A percentile compares a stretch with the other conserved stretches of the same genome.
phyloP scores from a whole-genome alignment of 768 basidiomycete genomes.

The Rhizopogon rudus region DNA sequence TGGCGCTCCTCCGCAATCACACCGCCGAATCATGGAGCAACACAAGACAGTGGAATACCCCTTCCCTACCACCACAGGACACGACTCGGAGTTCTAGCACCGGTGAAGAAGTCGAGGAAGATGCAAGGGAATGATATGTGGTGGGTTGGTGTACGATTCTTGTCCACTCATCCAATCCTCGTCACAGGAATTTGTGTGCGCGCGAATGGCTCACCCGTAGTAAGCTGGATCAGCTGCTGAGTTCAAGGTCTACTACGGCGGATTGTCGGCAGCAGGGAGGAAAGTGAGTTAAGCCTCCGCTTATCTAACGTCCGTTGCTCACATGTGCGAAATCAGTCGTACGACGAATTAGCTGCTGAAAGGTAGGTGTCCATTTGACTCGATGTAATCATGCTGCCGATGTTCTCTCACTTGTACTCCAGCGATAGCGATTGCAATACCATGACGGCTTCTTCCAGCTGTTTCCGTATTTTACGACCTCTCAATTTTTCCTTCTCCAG shows the following conservation, averaged over 20 bases:
- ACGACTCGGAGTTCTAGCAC: no score
- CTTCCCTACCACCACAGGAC: no score
- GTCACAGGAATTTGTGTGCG: neutral
- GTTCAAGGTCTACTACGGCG: neutral
- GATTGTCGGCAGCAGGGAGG: neutral
- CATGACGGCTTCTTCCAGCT: no score
- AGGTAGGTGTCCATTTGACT: neutral
- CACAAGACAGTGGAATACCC: no score
- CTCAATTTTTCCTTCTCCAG: no score
- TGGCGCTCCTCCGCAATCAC: no score
- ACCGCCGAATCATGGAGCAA: no score
- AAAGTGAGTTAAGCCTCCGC: neutral
- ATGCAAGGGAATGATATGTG: neutral
- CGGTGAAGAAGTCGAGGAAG: neutral
- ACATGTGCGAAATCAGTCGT: neutral
- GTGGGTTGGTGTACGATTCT: neutral
- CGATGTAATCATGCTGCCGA: no score
- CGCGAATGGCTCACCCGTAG: neutral
- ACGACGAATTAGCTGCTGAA: neutral
- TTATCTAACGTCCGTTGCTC: neutral
- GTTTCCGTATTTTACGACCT: no score
- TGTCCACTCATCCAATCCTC: neutral
- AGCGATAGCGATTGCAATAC: no score
- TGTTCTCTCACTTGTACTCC: no score
- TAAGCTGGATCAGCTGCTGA: neutral